Evolutionary conservation across 2,329 filamentous ascomycete genomes (phyloP).

Genomic region (Colletotrichum camelliae): DNA sequence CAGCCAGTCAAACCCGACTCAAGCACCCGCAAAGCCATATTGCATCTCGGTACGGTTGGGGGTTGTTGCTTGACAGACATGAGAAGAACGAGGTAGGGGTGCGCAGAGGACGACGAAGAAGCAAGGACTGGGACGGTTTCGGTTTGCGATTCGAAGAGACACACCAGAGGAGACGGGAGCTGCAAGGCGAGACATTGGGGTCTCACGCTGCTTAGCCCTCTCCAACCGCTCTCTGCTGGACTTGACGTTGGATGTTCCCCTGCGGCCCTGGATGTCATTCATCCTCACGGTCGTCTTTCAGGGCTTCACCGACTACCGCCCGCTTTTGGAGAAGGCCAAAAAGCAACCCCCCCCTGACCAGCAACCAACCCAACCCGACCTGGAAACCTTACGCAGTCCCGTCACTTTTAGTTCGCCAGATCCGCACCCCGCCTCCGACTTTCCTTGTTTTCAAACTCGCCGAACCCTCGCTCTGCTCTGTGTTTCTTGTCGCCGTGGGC

Average conservation of each 20-base stretch:
- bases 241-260: neutral
- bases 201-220: conserved; percentile 8
- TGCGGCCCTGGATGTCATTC: neutral
- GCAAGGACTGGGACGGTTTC: conserved; percentile 9
- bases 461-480: conserved; percentile 6
- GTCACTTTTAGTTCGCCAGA: conserved; percentile 2
- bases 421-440: conserved; percentile 19
- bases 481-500: conserved; percentile 9
- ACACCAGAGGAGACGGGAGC: neutral
- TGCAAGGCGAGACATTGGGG: conserved; percentile 14
- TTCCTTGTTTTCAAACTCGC: conserved; percentile 14
- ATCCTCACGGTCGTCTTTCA: conserved; percentile 4
- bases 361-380: neutral
- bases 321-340: conserved; percentile 17
- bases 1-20: conserved; percentile 3
- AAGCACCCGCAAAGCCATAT: neutral
- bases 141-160: neutral
- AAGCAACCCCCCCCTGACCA: conserved; percentile 5
- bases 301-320: conserved; percentile 8
- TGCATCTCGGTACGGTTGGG: neutral
- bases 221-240: neutral
- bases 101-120: neutral
- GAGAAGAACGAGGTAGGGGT: neutral
- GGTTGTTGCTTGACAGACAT: neutral
- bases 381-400: neutral